A percentile compares a stretch with the other conserved stretches of the same genome.
Conservation (phyloP, 1,284 basidiomycete species). For the Mycena citricolor region DNA sequence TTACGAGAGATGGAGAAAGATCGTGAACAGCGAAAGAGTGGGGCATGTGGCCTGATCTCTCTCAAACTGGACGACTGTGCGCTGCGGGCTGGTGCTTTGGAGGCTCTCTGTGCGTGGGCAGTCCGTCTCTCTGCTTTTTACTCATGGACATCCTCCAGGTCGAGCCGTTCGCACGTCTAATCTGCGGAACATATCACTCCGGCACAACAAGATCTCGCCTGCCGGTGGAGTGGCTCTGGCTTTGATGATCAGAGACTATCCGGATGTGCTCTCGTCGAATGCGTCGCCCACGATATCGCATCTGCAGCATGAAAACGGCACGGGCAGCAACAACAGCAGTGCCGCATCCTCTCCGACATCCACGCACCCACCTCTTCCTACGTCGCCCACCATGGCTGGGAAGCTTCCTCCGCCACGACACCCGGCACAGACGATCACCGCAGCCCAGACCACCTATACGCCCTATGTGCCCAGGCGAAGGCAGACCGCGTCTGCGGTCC, state of each 20-base stretch:
- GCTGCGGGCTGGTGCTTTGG: constrained; percentile 70
- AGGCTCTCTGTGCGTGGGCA: constrained; percentile 65
- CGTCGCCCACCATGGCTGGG: constrained; percentile 28
- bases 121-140: constrained; percentile 5
- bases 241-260: constrained; percentile 93
- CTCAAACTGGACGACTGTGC: constrained; percentile 82
- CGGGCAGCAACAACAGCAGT: constrained; percentile 30
- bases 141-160: constrained; percentile 42
- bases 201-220: constrained; percentile 81
- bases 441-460: constrained; percentile 73
- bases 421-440: constrained; percentile 33
- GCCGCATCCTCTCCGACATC: constrained; percentile 17
- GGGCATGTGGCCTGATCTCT: constrained; percentile 63
- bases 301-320: too few relatives aligned
- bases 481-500: constrained; percentile 38
- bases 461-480: constrained; percentile 73
- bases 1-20: not conserved
- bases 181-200: constrained; percentile 82
- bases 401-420: constrained; percentile 64
- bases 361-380: constrained; percentile 15
- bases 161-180: constrained; percentile 81
- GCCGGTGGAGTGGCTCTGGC: constrained; percentile 89
- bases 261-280: constrained; percentile 73
- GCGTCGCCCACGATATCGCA: too few relatives aligned
- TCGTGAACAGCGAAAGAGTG: not conserved